Evolutionary conservation across 768 basidiomycete species (phyloP).

Genomic region (Leccinum uliginosum): DNA sequence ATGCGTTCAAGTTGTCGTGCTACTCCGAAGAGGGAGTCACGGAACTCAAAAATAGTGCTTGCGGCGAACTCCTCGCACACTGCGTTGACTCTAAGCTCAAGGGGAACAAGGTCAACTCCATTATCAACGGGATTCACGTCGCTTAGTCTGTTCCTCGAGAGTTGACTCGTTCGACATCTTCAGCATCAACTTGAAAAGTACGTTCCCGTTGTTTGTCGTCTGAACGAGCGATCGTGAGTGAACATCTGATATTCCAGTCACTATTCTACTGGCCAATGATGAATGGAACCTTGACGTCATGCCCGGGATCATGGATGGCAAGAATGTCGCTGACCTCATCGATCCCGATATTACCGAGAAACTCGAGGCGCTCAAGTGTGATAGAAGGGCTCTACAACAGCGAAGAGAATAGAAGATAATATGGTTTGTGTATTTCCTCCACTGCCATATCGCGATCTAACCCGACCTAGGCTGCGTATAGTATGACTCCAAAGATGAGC

Average conservation of each 20-base stretch:
- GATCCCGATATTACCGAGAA: conserved; percentile 97
- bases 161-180: conserved; percentile 84
- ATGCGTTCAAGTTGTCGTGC: conserved; percentile 81
- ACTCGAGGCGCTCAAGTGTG: conserved; percentile 93
- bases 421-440: conserved; percentile 47
- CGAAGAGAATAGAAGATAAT: conserved; percentile 83
- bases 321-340: conserved; percentile 98
- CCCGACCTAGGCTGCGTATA: conserved; percentile 15
- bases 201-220: neutral
- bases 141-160: conserved; percentile 88
- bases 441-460: neutral
- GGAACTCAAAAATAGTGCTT: conserved; percentile 92
- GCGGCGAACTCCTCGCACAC: conserved; percentile 91
- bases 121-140: conserved; percentile 95
- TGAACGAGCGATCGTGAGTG: neutral
- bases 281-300: conserved; percentile 95
- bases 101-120: conserved; percentile 86
- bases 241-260: conserved; percentile 53
- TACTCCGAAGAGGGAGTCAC: conserved; percentile 97
- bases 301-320: conserved; percentile 99
- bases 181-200: conserved; percentile 89
- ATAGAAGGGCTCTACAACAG: conserved; percentile 95
- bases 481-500: conserved; percentile 71
- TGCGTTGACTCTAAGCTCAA: conserved; percentile 93
- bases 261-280: conserved; percentile 81